phyloP scores from a whole-genome alignment of 768 basidiomycete genomes.

The Tricholoma sp. region DNA sequence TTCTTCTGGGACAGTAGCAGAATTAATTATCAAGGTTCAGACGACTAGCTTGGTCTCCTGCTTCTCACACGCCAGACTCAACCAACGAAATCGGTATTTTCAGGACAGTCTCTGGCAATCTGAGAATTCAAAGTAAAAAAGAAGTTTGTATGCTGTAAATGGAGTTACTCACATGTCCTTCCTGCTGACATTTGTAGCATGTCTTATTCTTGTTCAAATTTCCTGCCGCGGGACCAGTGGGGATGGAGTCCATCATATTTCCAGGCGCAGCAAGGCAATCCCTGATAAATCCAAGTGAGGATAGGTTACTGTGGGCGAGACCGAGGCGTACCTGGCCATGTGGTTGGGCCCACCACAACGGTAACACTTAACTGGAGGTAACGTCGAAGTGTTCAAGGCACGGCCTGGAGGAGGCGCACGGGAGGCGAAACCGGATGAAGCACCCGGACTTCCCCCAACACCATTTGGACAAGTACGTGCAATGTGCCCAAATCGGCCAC shows the following conservation, averaged over 20 bases:
- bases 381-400: conserved; percentile 65
- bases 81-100: conserved; percentile 45
- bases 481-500: conserved; percentile 79
- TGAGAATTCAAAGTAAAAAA: conserved; percentile 17
- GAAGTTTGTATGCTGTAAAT: conserved; percentile 6
- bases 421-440: conserved; percentile 42
- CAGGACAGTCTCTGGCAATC: conserved; percentile 67
- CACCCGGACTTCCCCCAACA: conserved; percentile 32
- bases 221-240: conserved; percentile 38
- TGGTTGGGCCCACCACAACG: conserved; percentile 88
- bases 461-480: conserved; percentile 66
- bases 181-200: conserved; percentile 85
- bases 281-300: conserved; percentile 30
- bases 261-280: conserved; percentile 79
- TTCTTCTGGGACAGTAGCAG: conserved; percentile 7
- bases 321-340: conserved; percentile 58
- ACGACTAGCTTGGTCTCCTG: background rate
- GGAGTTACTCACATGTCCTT: conserved; percentile 68
- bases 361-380: conserved; percentile 85
- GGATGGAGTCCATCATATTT: conserved; percentile 40
- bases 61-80: conserved; percentile 22
- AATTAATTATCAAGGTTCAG: conserved; percentile 8
- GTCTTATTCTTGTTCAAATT: conserved; percentile 63
- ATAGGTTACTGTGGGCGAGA: conserved; percentile 1
- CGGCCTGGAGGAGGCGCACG: conserved; percentile 75